Evolutionary conservation across 139 green algal species (phyloP).

Genomic region (Trebouxia sp.): DNA sequence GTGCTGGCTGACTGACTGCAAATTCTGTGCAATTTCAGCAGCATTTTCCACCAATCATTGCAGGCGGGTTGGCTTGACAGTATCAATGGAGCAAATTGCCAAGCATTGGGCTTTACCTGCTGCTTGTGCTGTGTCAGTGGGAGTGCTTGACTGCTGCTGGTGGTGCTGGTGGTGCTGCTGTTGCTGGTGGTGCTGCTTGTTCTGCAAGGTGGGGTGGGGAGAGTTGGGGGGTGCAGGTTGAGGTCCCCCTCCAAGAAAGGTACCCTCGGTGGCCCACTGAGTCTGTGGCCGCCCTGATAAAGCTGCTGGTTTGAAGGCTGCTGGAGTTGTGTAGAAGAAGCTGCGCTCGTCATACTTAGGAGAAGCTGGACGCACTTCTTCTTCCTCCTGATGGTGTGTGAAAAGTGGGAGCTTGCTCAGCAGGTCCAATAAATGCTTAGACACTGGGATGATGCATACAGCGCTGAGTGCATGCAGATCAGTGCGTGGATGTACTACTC

Average conservation of each 20-base stretch:
- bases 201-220: too few species aligned
- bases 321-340: slow-evolving; percentile 65
- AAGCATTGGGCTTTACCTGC: not conserved
- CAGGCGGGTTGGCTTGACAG: too few species aligned
- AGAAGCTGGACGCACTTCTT: slow-evolving; percentile 67
- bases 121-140: too few species aligned
- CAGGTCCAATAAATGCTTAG: too few species aligned
- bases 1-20: too few species aligned
- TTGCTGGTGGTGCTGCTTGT: not conserved
- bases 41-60: too few species aligned
- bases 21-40: too few species aligned
- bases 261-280: slow-evolving; percentile 15
- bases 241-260: not conserved
- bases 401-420: too few species aligned
- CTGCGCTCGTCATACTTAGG: slow-evolving; percentile 94
- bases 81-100: too few species aligned
- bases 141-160: not conserved
- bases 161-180: slow-evolving; percentile 12
- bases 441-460: too few species aligned
- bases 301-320: slow-evolving; percentile 4
- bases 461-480: too few species aligned
- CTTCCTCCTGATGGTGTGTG: slow-evolving; percentile 34
- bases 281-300: not conserved
- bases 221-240: not conserved
- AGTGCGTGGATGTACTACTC: too few species aligned